Evolutionary conservation across 345 rosid genomes (phyloP).

Genomic region (Chamaenerion angustifolium): DNA sequence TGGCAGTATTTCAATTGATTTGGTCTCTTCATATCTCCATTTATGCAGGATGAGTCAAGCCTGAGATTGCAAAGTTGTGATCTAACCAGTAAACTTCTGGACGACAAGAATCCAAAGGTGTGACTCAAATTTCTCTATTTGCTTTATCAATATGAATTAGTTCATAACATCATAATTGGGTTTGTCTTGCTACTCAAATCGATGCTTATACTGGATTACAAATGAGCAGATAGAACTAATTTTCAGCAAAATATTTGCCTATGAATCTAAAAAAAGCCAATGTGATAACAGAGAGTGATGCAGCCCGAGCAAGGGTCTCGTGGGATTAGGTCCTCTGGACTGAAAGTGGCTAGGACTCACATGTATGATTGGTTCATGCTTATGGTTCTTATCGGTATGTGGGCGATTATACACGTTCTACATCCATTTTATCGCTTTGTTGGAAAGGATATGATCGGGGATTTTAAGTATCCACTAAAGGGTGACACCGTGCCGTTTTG

Average conservation of each 20-base stretch:
- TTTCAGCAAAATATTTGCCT: slow-evolving; percentile 18
- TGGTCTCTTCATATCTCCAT: too few relatives aligned
- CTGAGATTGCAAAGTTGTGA: neutral
- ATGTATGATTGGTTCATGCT: slow-evolving; percentile 70
- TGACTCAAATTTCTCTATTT: neutral
- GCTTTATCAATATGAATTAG: neutral
- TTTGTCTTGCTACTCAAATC: neutral
- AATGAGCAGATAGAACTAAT: neutral
- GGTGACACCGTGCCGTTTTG: slow-evolving; percentile 56
- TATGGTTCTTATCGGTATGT: slow-evolving; percentile 32
- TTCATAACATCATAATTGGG: neutral
- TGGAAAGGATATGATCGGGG: slow-evolving; percentile 64
- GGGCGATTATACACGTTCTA: slow-evolving; percentile 24
- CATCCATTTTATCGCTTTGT: slow-evolving; percentile 74
- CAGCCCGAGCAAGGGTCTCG: slow-evolving; percentile 33
- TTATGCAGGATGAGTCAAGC: neutral
- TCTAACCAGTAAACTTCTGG: neutral
- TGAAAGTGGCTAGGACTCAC: slow-evolving; percentile 40
- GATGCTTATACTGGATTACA: neutral
- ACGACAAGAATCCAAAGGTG: neutral
- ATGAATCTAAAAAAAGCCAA: neutral
- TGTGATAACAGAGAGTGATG: slow-evolving; percentile 3
- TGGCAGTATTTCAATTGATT: too few relatives aligned
- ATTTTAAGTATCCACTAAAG: slow-evolving; percentile 64
- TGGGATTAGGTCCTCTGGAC: slow-evolving; percentile 49